Evolutionary conservation across 768 basidiomycete species (phyloP), one percentile per base, ranked within the genome.

Genomic region (Glaciozyma martinii): DNA sequence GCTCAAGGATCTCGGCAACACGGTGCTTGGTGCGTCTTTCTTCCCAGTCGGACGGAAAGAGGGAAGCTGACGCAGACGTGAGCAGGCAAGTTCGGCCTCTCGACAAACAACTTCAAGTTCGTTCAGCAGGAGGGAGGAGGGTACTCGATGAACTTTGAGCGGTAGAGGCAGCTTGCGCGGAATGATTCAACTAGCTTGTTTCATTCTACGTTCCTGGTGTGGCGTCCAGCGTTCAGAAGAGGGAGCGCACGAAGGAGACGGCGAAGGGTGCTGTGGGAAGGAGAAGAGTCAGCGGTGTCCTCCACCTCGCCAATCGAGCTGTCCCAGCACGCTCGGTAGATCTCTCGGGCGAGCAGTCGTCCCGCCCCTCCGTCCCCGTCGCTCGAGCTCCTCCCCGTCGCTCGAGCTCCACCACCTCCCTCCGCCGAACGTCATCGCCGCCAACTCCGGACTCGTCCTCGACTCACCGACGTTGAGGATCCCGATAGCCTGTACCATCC

Each of bases 81-180:
- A 55, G 40, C 70, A 93, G 90, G 90, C 5, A 89, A 88, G 66
- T 98, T 98, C 74, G 94, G 95, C 23, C 76, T 98, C 68, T 91
- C 87, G 19, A 97, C 93, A 0, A 86, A 98, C 74, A 98, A 94
- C 78, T 98, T 98, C 82, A 88, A 98, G 78, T 90, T 99, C 73
- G 85, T 86, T 65, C 90, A 90, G 23, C 72, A 73, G 57, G 89
- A 86, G 9, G 86, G 91, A 67, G 94, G 94, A n/a, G 91, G 94
- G 0, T 98, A 97, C 78, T 88, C 87, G 1, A 84, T 98, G 83
- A 88, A 89, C 72, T 95, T 98, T 74, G 79, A 78, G 53, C 81
- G 75, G 71, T 86, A 63, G 43, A 43, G 49, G 44, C n/a, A 25
- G n/a, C 7, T 52, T n/a, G 10, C 47, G 27, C 12, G 29, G 27